Evolutionary conservation across 208 protist genomes (phyloP), one percentile per base, ranked within the genome.

Genomic region (Trypanosoma cruzi): DNA sequence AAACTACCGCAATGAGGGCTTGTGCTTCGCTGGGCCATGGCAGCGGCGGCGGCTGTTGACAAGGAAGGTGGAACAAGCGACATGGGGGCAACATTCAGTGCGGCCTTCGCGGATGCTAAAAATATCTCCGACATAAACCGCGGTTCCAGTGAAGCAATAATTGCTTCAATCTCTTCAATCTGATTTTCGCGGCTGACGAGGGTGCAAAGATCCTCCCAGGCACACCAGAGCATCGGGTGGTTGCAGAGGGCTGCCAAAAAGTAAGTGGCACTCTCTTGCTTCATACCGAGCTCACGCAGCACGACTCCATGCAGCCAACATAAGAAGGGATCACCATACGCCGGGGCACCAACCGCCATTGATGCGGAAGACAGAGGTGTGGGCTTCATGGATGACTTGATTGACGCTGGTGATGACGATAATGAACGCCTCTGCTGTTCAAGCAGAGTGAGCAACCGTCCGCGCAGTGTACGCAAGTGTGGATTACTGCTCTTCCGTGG

Each of bases 251-350:
- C 77, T 14, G 85, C 83, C 13, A 92, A 60, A 26, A 93, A 73
- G 65, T 86, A 88, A 13, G 84, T 78, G 49, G 87, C 87, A 65
- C 77, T 82, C 74, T 92, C 87, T 63, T 96, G 87, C 46, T 82
- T 77, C 85, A 88, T 80, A 36, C 81, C 74, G 44, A 92, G 72
- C 31, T 92, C 90, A 6, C 82, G 80, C 71, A 95, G 80, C 64
- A 95, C 86, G 32, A 95, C 85, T 26, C 87, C 90, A 60, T 88
- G 75, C 18, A 96, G 76, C 88, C 90, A 96, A 61, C 64, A 79
- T n/a, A 96, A 72, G 58, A 91, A 96, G n/a, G 88, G 84, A 70
- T 96, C 90, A 0, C 66, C 29, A 52, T 80, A 67, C 34, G 56
- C 55, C 7, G 31, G 32, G 4, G 31, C 61, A 52, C 50, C 60